These are phyloP conservation scores for Cladorrhinum samala DNA, from an alignment of 495 filamentous ascomycete species.

Conservation along the genomic window DNA sequence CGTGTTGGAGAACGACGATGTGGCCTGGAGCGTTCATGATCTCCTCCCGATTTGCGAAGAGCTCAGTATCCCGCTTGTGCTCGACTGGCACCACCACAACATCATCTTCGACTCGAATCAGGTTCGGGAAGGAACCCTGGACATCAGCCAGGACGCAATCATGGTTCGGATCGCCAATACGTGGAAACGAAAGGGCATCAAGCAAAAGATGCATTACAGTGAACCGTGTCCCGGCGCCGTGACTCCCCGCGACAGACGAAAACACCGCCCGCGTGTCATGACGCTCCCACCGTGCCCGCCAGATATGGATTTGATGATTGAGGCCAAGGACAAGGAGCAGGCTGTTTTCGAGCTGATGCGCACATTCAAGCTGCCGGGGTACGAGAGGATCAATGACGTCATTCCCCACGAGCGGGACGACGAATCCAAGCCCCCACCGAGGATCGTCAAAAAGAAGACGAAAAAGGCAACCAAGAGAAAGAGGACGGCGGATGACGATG, in stretches of 20 bases:
- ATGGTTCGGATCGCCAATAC: constrained; percentile 65
- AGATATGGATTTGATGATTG: constrained; percentile 94
- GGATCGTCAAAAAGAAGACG: constrained; percentile 46
- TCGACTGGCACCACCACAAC: constrained; percentile 95
- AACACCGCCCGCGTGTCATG: constrained; percentile 72
- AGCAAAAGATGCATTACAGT: constrained; percentile 94
- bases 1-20: constrained; percentile 93
- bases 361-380: constrained; percentile 74
- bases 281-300: constrained; percentile 75
- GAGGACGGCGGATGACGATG: constrained; percentile 21
- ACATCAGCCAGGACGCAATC: constrained; percentile 62
- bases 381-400: constrained; percentile 68
- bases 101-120: constrained; percentile 71
- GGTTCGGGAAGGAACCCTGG: constrained; percentile 78
- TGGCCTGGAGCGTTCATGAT: constrained; percentile 83
- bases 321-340: constrained; percentile 98
- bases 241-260: constrained; percentile 68
- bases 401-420: constrained; percentile 71
- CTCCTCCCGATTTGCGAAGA: constrained; percentile 88
- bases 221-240: constrained; percentile 71
- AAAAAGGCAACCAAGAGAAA: constrained; percentile 21
- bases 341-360: constrained; percentile 93
- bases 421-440: constrained; percentile 61
- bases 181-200: constrained; percentile 82
- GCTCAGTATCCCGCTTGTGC: constrained; percentile 83